phyloP scores from a whole-genome alignment of 176 grass and related monocot species.

The Bonia amplexicaulis region DNA sequence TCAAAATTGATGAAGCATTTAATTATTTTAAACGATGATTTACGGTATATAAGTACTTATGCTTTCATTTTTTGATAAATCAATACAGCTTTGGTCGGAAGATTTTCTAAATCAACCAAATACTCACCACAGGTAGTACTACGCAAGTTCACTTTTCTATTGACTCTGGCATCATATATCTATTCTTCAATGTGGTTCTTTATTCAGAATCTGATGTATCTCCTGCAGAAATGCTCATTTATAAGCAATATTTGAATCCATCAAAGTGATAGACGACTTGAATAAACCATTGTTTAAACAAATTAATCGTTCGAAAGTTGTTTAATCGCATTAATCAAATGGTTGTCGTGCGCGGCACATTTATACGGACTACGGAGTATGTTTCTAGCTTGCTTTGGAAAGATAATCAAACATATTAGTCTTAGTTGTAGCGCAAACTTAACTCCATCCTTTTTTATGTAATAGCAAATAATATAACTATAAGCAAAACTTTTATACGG shows the following conservation, averaged over 20 bases:
- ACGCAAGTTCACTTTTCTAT: not conserved
- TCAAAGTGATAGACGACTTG: not conserved
- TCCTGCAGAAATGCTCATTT: not conserved
- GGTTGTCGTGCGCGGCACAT: not conserved
- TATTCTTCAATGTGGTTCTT: not conserved
- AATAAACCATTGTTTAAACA: not conserved
- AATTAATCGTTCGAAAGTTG: not conserved
- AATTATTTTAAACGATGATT: not conserved
- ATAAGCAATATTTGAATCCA: not conserved
- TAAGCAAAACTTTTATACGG: not conserved
- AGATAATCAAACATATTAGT: not conserved
- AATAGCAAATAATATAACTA: not conserved
- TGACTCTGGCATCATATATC: not conserved
- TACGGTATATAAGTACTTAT: not conserved
- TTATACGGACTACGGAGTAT: too few relatives aligned
- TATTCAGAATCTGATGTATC: not conserved
- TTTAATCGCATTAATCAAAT: not conserved
- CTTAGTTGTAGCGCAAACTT: not conserved
- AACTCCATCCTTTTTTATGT: not conserved
- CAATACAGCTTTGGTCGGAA: not conserved
- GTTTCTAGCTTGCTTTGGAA: too few relatives aligned
- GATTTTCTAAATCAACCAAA: not conserved
- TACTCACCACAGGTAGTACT: not conserved
- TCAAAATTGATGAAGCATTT: not conserved
- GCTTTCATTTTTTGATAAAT: not conserved